Evolutionary conservation across 208 protist genomes (phyloP).

Genomic region (Angomonas deanei): DNA sequence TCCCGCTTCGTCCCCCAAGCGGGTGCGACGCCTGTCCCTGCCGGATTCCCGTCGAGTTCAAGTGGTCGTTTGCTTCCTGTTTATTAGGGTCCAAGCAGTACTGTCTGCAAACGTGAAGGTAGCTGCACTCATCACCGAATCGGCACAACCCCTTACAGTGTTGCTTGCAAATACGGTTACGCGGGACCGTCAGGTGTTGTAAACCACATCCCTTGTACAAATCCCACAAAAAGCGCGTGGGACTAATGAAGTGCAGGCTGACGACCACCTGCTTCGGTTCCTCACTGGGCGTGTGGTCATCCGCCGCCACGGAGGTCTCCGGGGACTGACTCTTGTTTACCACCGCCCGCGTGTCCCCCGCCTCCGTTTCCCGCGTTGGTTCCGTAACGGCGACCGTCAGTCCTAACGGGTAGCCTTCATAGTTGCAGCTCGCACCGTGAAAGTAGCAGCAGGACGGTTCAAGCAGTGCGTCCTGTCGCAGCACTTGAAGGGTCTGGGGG

Average conservation of each 20-base stretch:
- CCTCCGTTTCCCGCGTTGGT: background rate
- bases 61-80: too few species aligned
- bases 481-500: constrained; percentile 38
- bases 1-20: too few species aligned
- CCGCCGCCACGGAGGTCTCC: too few species aligned
- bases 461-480: constrained; percentile 50
- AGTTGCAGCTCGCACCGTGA: constrained; percentile 70
- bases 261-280: constrained; percentile 9
- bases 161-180: constrained; percentile 62
- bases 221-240: constrained; percentile 66
- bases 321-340: constrained; percentile 6
- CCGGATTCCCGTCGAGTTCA: too few species aligned
- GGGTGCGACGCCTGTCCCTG: background rate
- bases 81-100: constrained; percentile 18
- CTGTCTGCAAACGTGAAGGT: constrained; percentile 76
- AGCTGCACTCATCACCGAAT: constrained; percentile 83
- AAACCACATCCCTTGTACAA: constrained; percentile 40
- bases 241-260: constrained; percentile 55
- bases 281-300: background rate
- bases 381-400: constrained; percentile 58
- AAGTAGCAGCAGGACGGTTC: constrained; percentile 68
- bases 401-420: constrained; percentile 58
- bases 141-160: constrained; percentile 77
- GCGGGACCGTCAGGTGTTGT: constrained; percentile 38
- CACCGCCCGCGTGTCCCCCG: background rate